Percentiles rank a stretch among this genome's conserved stretches.
Conservation (phyloP, 176 grass and related monocot species). For the Hyparrhenia diplandra region DNA sequence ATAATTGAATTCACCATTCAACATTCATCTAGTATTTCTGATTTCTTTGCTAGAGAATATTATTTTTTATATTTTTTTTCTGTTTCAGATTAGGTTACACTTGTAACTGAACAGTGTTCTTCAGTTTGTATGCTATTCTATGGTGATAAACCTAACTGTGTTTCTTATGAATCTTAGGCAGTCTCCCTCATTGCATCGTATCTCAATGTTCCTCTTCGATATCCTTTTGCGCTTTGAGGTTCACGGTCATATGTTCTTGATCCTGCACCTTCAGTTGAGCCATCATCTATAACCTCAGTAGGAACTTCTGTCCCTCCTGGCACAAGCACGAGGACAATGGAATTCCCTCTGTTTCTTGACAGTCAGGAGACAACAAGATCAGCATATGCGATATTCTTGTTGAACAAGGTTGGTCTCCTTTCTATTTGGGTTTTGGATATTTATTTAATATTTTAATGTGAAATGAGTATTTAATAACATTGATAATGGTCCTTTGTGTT, state of each 20-base stretch:
- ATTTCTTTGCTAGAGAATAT: not conserved
- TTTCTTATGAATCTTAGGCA: conserved; percentile 55
- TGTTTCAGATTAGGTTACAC: not conserved
- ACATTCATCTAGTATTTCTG: not conserved
- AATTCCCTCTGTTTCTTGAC: conserved; percentile 89
- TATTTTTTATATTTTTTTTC: not conserved
- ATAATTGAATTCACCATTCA: not conserved
- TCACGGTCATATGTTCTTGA: conserved; percentile 80
- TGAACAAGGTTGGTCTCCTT: conserved; percentile 77
- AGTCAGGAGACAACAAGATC: conserved; percentile 87
- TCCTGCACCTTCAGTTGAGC: conserved; percentile 64
- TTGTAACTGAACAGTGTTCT: not conserved
- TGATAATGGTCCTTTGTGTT: not conserved
- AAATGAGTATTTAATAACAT: no score
- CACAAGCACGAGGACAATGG: conserved; percentile 40
- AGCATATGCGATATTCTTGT: conserved; percentile 88
- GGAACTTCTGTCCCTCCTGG: conserved; percentile 29
- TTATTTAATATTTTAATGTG: not conserved
- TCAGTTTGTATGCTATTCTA: not conserved
- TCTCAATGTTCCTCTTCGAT: conserved; percentile 78
- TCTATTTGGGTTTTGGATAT: not conserved
- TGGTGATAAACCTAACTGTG: not conserved
- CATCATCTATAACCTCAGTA: conserved; percentile 35
- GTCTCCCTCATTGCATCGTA: conserved; percentile 68
- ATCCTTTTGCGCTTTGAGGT: conserved; percentile 80